These are phyloP conservation scores for Hypoxylon trugodes DNA, from an alignment of 495 filamentous ascomycete species.

Conservation along the genomic window DNA sequence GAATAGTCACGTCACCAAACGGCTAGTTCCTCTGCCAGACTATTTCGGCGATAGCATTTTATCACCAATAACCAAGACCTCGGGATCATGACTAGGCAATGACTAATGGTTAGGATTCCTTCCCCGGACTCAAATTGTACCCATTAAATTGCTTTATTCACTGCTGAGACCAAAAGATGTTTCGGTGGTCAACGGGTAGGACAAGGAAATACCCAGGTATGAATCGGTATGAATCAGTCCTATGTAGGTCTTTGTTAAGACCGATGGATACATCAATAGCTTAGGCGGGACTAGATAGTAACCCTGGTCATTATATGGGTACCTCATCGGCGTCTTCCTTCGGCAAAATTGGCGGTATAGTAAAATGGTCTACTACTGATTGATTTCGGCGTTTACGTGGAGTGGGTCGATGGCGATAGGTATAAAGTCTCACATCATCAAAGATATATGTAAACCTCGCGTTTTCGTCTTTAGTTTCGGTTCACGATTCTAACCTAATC, in stretches of 20 bases:
- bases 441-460: neutral
- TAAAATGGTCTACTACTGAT: neutral
- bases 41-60: constrained; percentile 36
- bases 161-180: no score
- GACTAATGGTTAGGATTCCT: no score
- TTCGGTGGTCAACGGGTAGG: neutral
- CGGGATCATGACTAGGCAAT: neutral
- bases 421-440: constrained; percentile 1
- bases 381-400: constrained; percentile 29
- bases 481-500: no score
- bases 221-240: no score
- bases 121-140: no score
- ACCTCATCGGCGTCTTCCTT: constrained; percentile 6
- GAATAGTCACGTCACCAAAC: constrained; percentile 7
- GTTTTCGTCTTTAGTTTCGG: no score
- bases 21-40: no score
- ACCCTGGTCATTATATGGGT: neutral
- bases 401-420: neutral
- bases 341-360: constrained; percentile 10
- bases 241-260: neutral
- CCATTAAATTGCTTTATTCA: no score
- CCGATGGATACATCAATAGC: neutral
- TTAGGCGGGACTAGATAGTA: no score
- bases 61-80: neutral
- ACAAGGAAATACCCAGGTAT: no score